phyloP scores from a whole-genome alignment of 768 basidiomycete genomes.

The Russula emetica region DNA sequence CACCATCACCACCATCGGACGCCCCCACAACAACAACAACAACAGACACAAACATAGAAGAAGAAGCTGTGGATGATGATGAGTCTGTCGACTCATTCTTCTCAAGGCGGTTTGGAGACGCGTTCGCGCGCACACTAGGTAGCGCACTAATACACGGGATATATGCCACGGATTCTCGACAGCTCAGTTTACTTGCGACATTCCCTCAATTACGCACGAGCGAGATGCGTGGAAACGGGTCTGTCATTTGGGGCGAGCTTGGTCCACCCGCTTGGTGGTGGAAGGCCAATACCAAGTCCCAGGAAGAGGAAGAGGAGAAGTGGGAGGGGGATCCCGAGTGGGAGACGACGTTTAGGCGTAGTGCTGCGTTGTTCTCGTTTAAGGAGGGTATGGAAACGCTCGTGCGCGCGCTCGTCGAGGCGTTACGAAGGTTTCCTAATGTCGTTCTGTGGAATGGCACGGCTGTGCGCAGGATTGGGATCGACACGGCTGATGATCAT shows the following conservation, averaged over 20 bases:
- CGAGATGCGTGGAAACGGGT: constrained; percentile 64
- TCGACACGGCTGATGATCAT: constrained; percentile 33
- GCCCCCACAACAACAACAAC: not conserved
- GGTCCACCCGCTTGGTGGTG: constrained; percentile 29
- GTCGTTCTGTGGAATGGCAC: constrained; percentile 53
- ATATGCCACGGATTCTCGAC: constrained; percentile 80
- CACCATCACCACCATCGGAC: not conserved
- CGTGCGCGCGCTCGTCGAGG: constrained; percentile 48
- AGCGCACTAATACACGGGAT: constrained; percentile 88
- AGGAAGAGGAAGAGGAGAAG: constrained; percentile 23
- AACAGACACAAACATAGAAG: not conserved
- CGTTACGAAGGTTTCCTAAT: constrained; percentile 47
- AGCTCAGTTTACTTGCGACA: constrained; percentile 69
- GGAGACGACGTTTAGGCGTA: constrained; percentile 42
- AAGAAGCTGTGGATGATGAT: constrained; percentile 18
- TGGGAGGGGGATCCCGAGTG: constrained; percentile 37
- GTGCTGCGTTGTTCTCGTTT: constrained; percentile 78
- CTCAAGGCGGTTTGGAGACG: constrained; percentile 62
- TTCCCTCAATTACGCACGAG: constrained; percentile 72
- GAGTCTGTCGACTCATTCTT: constrained; percentile 82
- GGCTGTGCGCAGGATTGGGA: constrained; percentile 37
- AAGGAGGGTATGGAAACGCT: constrained; percentile 69
- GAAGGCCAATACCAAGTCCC: no score
- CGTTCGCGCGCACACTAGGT: constrained; percentile 67
- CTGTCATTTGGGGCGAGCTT: constrained; percentile 59